Base-by-base conservation (phyloP, 2,329 filamentous ascomycete genomes). In the Beauveria rudraprayagi region DNA sequence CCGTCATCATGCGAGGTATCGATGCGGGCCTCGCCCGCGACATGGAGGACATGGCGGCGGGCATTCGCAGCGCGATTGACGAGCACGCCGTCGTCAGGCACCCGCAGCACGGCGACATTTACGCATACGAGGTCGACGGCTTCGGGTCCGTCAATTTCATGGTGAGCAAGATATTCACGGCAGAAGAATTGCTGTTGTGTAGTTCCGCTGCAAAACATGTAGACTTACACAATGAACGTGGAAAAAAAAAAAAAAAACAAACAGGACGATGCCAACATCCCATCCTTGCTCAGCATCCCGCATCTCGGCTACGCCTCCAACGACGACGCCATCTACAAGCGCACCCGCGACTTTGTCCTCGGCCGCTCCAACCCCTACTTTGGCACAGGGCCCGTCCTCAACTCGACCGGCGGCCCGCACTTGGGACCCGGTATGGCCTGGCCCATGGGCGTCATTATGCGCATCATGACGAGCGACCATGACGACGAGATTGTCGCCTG, bases 391-490 rank as follows among this genome's bases (percentile, higher is more conserved):
- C 78, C 79, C 3, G 76, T 81, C 17, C 71, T 83, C 64, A 81
- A 77, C 63, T 77, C 77, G 30, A 77, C 80, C 0, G 81, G 81
- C 14, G 80, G 81, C 0, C 80, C 80, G 26, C 81, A 83, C 65
- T 71, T 77, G 9, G 79, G 80, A 0, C 81, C 91, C 2, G 82
- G 86, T 62, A 86, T 87, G 69, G 91, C 90, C 17, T 96, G 92
- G 92, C 91, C 92, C 1, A 95, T 96, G 90, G 89, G 85, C 51
- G 80, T 90, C 65, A 85, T 96, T 53, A 85, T 92, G 62, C 86
- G 90, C 70, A 87, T 90, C 40, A 83, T 93, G 80, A 96, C 91
- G 1, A 86, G 83, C 43, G 82, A 91, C 51, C 81, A 90, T 61
- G 89, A 93, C 56, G 78, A 78, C 0, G 91, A 95, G 77, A 95